phyloP scores from a whole-genome alignment of 2,329 filamentous ascomycete species.

The Madurella mycetomatis region DNA sequence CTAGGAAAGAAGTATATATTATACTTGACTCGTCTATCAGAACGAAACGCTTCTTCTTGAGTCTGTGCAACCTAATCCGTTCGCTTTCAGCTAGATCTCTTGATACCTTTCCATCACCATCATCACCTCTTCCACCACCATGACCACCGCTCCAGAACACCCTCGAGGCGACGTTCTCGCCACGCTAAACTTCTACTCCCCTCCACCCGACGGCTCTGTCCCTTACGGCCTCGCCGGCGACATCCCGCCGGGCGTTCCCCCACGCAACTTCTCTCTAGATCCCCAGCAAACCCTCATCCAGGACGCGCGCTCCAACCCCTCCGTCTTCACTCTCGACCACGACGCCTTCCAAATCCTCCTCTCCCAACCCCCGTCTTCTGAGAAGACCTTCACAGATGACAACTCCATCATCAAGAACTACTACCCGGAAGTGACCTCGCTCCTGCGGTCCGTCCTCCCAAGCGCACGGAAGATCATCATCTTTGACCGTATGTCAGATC shows the following conservation, averaged over 20 bases:
- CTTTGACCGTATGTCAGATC: slow-evolving; percentile 57
- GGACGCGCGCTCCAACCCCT: slow-evolving; percentile 70
- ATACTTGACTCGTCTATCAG: too few relatives aligned
- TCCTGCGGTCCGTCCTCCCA: slow-evolving; percentile 64
- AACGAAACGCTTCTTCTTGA: too few relatives aligned
- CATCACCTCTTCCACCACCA: slow-evolving; percentile 28
- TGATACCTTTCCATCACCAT: slow-evolving; percentile 15
- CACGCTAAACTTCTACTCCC: slow-evolving; percentile 60
- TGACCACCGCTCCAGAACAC: slow-evolving; percentile 39
- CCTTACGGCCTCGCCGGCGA: slow-evolving; percentile 66
- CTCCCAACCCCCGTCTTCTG: slow-evolving; percentile 52
- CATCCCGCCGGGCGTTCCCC: slow-evolving; percentile 55
- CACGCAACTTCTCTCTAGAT: slow-evolving; percentile 58
- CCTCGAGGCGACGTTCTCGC: slow-evolving; percentile 59
- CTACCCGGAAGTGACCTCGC: slow-evolving; percentile 76
- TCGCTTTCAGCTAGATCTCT: neutral
- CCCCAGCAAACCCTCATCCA: slow-evolving; percentile 54
- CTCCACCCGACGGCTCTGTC: slow-evolving; percentile 53
- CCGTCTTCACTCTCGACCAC: slow-evolving; percentile 33
- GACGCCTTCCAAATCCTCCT: slow-evolving; percentile 65
- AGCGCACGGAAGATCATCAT: slow-evolving; percentile 64
- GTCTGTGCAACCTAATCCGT: neutral
- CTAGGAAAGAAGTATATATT: too few relatives aligned
- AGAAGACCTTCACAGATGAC: slow-evolving; percentile 60
- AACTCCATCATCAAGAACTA: slow-evolving; percentile 65